phyloP scores from a whole-genome alignment of 164 flowering plant species.

The Kingdonia uniflora region DNA sequence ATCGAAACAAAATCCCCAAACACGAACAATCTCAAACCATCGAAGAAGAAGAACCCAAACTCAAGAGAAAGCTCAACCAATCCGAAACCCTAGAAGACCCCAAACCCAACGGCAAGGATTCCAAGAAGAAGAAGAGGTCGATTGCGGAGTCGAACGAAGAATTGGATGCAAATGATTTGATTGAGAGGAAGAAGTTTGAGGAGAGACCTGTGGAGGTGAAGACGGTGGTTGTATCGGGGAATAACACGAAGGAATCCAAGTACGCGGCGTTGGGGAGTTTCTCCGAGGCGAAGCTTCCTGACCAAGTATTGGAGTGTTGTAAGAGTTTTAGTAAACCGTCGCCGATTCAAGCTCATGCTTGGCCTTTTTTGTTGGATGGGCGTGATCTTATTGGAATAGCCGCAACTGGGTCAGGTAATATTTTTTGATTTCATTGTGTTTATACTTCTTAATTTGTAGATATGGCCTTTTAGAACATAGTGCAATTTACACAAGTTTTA shows the following conservation, averaged over 20 bases:
- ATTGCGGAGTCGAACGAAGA: constrained; percentile 7
- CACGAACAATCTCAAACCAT: too few species aligned
- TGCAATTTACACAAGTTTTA: too few species aligned
- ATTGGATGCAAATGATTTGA: constrained; percentile 1
- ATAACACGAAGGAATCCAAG: constrained; percentile 27
- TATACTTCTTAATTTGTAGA: too few species aligned
- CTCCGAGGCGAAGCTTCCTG: constrained; percentile 39
- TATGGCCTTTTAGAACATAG: too few species aligned
- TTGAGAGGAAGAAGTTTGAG: background rate
- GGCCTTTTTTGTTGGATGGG: constrained; percentile 83
- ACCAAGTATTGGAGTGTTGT: constrained; percentile 60
- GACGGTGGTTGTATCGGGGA: constrained; percentile 44
- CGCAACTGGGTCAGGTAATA: constrained; percentile 80
- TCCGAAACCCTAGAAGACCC: background rate
- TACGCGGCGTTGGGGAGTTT: constrained; percentile 45
- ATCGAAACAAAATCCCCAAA: too few species aligned
- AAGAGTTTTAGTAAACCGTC: constrained; percentile 58
- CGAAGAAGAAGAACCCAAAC: too few species aligned
- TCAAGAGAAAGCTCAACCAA: too few species aligned
- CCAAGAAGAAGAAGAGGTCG: constrained; percentile 15
- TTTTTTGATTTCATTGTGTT: too few species aligned
- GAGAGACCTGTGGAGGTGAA: constrained; percentile 5
- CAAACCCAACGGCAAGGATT: constrained; percentile 3
- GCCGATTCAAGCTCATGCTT: constrained; percentile 74
- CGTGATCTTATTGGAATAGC: constrained; percentile 93